These are phyloP conservation scores for Leptographium galeiforme DNA, from an alignment of 2,329 filamentous ascomycete genomes.

Conservation along the genomic window DNA sequence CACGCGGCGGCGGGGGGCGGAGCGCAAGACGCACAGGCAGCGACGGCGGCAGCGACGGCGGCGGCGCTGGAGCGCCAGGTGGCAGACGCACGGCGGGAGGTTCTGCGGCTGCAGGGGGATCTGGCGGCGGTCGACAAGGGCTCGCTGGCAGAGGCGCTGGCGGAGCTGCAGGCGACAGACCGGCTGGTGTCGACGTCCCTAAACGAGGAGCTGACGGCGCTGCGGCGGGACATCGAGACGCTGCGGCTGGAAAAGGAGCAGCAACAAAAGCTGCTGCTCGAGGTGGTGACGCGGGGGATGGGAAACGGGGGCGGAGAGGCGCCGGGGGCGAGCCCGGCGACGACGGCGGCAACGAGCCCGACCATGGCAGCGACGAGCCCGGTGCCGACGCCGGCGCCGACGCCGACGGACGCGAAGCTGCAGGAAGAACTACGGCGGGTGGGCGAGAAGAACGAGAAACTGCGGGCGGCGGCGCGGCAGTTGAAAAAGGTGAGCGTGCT, in stretches of 20 bases:
- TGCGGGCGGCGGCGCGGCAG: conserved; percentile 39
- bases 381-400: conserved; percentile 1
- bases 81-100: conserved; percentile 40
- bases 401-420: conserved; percentile 11
- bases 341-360: conserved; percentile 3
- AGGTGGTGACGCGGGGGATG: conserved; percentile 47
- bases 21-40: conserved; percentile 33
- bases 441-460: conserved; percentile 43
- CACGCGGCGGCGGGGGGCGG: conserved; percentile 41
- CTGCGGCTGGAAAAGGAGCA: conserved; percentile 39
- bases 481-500: conserved; percentile 42
- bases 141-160: conserved; percentile 34
- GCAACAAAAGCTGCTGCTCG: conserved; percentile 45
- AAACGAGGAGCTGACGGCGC: conserved; percentile 41
- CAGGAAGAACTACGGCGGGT: conserved; percentile 26
- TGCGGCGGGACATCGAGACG: conserved; percentile 36
- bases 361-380: background rate
- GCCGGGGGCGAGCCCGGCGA: conserved; percentile 12
- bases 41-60: conserved; percentile 25
- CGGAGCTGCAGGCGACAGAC: conserved; percentile 46
- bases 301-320: conserved; percentile 28
- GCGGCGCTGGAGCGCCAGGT: conserved; percentile 34
- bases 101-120: conserved; percentile 38
- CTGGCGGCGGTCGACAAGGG: conserved; percentile 41
- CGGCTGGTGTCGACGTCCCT: conserved; percentile 45